Conservation (phyloP, 495 filamentous ascomycete genomes). For the Corynascus novoguineensis region DNA sequence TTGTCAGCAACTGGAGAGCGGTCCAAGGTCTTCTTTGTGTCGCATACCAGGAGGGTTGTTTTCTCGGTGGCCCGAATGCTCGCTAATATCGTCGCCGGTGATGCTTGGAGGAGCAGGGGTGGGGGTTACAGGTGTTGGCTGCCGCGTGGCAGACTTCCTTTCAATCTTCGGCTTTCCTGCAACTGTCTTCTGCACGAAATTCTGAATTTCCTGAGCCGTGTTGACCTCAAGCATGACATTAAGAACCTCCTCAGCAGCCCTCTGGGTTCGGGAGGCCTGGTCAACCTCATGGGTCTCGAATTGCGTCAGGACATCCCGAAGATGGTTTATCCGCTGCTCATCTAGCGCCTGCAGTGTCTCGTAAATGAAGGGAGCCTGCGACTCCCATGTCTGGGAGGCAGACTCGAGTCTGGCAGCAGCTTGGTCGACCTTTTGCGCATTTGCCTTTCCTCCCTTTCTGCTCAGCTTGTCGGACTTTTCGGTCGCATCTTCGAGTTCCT, state of each 20-base stretch:
- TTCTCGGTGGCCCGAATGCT: constrained; percentile 53
- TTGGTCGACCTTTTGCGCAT: constrained; percentile 70
- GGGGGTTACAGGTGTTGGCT: constrained; percentile 35
- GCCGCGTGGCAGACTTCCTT: constrained; percentile 36
- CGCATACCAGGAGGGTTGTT: constrained; percentile 43
- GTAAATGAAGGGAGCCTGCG: constrained; percentile 91
- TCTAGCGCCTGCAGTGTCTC: constrained; percentile 90
- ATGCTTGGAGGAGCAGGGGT: constrained; percentile 27
- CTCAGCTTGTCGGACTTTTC: constrained; percentile 82
- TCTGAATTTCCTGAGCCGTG: constrained; percentile 84
- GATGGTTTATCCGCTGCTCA: constrained; percentile 81
- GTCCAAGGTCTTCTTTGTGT: neutral
- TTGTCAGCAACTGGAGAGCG: constrained; percentile 3
- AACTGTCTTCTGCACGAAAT: constrained; percentile 56
- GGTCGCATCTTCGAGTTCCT: constrained; percentile 75
- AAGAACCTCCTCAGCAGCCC: constrained; percentile 73
- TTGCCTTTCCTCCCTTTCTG: constrained; percentile 73
- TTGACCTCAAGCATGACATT: constrained; percentile 82
- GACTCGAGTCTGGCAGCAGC: constrained; percentile 70
- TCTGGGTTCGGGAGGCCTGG: constrained; percentile 69
- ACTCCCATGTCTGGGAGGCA: constrained; percentile 83
- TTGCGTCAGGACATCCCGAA: constrained; percentile 89
- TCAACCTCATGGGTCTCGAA: constrained; percentile 90
- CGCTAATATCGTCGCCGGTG: constrained; percentile 51
- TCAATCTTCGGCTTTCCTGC: constrained; percentile 47